Evolutionary conservation across 768 basidiomycete species (phyloP).

Genomic region (Dioszegia crocea): DNA sequence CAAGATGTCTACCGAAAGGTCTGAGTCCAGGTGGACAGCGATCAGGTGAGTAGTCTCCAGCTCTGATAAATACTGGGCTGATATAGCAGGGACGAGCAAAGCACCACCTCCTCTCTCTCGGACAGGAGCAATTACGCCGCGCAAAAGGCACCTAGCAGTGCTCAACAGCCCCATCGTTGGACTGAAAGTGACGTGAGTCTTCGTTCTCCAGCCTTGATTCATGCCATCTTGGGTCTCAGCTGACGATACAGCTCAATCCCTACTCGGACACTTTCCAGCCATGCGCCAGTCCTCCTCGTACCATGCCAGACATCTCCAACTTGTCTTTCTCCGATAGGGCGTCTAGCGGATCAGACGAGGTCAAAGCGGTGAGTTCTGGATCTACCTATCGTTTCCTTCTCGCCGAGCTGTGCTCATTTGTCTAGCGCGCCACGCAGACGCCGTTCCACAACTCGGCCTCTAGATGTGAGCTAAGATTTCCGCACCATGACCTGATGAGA

Average conservation of each 20-base stretch:
- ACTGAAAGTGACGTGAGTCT: constrained; percentile 1
- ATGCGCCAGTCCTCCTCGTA: constrained; percentile 3
- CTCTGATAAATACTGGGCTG: neutral
- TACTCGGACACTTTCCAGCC: constrained; percentile 11
- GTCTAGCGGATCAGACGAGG: constrained; percentile 1
- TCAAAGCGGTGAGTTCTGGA: neutral
- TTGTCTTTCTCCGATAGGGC: constrained; percentile 6
- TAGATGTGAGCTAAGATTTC: neutral
- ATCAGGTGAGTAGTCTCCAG: neutral
- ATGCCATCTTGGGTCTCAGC: neutral
- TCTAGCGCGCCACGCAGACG: neutral
- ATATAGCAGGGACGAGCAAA: neutral
- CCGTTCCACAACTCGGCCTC: neutral
- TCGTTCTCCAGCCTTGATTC: neutral
- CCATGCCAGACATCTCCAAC: constrained; percentile 7
- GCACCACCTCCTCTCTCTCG: constrained; percentile 3
- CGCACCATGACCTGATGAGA: neutral
- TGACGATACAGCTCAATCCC: constrained; percentile 12
- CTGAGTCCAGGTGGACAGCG: neutral
- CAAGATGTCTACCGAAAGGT: neutral
- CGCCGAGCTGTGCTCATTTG: neutral
- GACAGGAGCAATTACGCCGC: neutral
- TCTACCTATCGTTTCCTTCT: neutral
- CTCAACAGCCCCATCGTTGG: neutral
- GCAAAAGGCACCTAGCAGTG: neutral